Percentiles rank a stretch among this genome's conserved stretches.
phyloP scores from a whole-genome alignment of 2,329 filamentous ascomycete species.

The Cercospora sp. region DNA sequence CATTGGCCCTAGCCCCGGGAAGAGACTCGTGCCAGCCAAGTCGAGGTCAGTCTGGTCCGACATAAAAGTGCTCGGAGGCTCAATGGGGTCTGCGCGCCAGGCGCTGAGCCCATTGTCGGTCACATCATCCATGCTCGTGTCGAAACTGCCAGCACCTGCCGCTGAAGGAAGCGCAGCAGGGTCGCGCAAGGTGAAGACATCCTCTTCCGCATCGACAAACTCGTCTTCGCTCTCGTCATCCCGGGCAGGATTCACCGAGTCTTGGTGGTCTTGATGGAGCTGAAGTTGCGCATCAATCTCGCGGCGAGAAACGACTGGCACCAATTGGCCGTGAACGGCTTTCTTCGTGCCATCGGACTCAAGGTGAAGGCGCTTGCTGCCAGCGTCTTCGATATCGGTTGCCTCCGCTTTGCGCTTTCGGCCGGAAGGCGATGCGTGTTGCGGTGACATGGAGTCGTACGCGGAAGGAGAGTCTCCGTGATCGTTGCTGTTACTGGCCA shows the following conservation, averaged over 20 bases:
- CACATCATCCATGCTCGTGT: background rate
- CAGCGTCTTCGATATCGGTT: constrained; percentile 2
- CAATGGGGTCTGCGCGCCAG: background rate
- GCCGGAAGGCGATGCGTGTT: background rate
- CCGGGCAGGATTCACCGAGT: background rate
- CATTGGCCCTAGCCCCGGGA: background rate
- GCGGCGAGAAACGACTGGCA: constrained; percentile 18
- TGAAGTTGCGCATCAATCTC: constrained; percentile 9
- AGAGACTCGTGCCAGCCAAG: background rate
- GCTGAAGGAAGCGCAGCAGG: background rate
- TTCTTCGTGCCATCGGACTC: background rate
- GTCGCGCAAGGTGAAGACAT: constrained; percentile 1
- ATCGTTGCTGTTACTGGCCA: background rate
- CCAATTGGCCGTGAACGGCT: constrained; percentile 8
- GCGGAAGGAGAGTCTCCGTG: background rate
- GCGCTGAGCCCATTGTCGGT: background rate
- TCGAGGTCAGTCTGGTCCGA: background rate
- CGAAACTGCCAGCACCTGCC: background rate
- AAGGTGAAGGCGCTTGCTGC: constrained; percentile 9
- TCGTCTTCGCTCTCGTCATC: constrained; percentile 22
- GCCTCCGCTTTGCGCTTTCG: constrained; percentile 13
- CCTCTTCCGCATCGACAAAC: constrained; percentile 27
- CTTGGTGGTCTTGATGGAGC: background rate
- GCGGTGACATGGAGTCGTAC: background rate
- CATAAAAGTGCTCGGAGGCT: background rate